Percentiles rank a stretch among this genome's conserved stretches.
phyloP scores from a whole-genome alignment of 108 stramenopile species.

The Skeletonema tropicum region DNA sequence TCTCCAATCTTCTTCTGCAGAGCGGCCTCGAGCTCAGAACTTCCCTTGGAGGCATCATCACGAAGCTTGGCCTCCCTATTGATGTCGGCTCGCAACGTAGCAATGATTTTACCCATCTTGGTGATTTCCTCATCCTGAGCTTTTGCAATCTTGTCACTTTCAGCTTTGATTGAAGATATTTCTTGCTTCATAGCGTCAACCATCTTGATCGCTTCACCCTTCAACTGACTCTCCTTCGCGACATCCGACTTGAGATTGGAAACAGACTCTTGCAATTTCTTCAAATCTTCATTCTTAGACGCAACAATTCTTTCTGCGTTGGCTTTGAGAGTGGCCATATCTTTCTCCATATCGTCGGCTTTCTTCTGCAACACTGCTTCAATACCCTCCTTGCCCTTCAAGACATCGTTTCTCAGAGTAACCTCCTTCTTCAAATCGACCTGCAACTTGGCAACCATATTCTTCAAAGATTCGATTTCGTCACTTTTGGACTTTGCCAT shows the following conservation, averaged over 20 bases:
- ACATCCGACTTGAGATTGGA: constrained; percentile 15
- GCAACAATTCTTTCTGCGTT: constrained; percentile 25
- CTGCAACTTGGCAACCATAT: constrained; percentile 25
- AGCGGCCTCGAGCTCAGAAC: constrained; percentile 41
- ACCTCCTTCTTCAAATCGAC: constrained; percentile 19
- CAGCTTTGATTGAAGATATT: constrained; percentile 9
- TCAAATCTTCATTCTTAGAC: constrained; percentile 33
- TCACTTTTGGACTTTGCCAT: constrained; percentile 20
- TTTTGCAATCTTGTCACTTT: constrained; percentile 26
- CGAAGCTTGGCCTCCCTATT: constrained; percentile 18
- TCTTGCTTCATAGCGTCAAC: neutral
- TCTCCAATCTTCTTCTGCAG: constrained; percentile 34
- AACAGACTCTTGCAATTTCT: constrained; percentile 21
- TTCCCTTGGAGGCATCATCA: constrained; percentile 38
- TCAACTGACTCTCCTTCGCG: constrained; percentile 10
- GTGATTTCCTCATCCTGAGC: constrained; percentile 22
- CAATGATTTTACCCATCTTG: constrained; percentile 32
- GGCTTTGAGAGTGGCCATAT: constrained; percentile 18
- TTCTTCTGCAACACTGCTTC: constrained; percentile 32
- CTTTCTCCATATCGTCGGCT: constrained; percentile 24
- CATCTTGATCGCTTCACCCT: neutral
- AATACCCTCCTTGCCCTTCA: constrained; percentile 18
- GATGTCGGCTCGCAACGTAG: constrained; percentile 18
- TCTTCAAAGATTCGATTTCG: constrained; percentile 23
- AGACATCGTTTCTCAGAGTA: constrained; percentile 20